Base-by-base conservation (phyloP, 352 stramenopile genomes). In the Phytopythium delawarense region DNA sequence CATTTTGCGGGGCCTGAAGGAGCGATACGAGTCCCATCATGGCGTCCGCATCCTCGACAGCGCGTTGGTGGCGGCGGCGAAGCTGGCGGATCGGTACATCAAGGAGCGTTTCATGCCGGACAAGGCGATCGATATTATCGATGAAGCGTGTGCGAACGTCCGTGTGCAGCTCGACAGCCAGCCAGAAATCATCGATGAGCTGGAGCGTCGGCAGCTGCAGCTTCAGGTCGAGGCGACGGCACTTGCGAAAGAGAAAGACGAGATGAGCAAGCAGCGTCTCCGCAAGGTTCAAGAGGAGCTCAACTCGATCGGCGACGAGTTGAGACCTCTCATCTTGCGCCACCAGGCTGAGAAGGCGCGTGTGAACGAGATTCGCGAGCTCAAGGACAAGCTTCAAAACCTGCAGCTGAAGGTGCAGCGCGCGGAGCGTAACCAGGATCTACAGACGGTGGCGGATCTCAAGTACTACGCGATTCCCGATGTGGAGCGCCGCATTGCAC, bases 21-120 rank as follows among this genome's bases (percentile, higher is more conserved):
- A 98, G 49, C 77, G 87, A n/a, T 99, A 99, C 72, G 96, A 99
- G 74, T 89, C 84, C 16, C 96, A 99, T 73, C 97, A 99, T 67
- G 94, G 96, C 45, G 94, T 99, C 0, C 79, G 89, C 35, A 99
- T 99, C 63, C 76, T 80, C 4, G 97, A 99, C 69, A 77, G 78
- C 25, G 94, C 97, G 8, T 70, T 99, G 6, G 89, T 98, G 2
- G 73, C 96, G 21, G 97, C 98, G 8, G 98, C 95, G 11, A 93
- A 98, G 61, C 80, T 99, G 7, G 92, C 92, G 6, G 81, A 96
- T 61, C 88, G 93, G 13, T 98, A 98, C 73, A 96, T 98, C 59
- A 95, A 90, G 37, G 83, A 92, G 56, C 80, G 94, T 0, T 96
- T 92, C 57, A 89, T 98, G 75, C 94, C 94, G 0, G 94, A 98